Conservation (phyloP, 176 grass and related monocot genomes). For the Hyparrhenia diplandra region DNA sequence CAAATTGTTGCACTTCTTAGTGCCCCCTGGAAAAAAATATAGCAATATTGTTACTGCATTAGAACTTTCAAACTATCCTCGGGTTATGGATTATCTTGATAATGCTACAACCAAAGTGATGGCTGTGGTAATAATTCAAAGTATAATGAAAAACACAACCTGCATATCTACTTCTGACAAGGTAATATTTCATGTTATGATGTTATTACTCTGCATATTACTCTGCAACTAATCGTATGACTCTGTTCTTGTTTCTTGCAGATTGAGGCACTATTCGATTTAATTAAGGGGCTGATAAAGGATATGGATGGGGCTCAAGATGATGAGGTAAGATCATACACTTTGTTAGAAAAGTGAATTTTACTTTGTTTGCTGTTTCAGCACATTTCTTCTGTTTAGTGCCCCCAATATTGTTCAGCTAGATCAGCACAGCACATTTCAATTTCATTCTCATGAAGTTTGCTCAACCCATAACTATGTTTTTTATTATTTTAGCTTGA, state of each 20-base stretch:
- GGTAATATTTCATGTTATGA: conserved; percentile 47
- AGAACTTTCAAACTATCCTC: conserved; percentile 97
- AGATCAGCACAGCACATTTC: background rate
- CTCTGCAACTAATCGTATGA: background rate
- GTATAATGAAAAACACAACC: conserved; percentile 98
- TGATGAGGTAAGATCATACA: conserved; percentile 62
- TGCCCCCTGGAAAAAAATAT: conserved; percentile 95
- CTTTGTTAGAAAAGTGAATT: conserved; percentile 10
- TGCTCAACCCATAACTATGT: background rate
- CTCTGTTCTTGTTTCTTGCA: conserved; percentile 35
- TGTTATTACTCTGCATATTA: conserved; percentile 9
- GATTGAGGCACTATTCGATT: conserved; percentile 87
- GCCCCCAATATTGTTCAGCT: background rate
- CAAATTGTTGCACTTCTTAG: conserved; percentile 99
- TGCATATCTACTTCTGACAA: conserved; percentile 92
- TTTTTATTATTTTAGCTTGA: conserved; percentile 63
- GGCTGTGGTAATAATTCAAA: conserved; percentile 96
- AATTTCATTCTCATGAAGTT: background rate
- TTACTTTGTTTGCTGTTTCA: background rate
- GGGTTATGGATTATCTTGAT: conserved; percentile 98
- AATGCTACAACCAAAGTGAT: conserved; percentile 97
- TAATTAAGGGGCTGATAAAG: conserved; percentile 95
- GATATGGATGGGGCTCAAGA: conserved; percentile 82
- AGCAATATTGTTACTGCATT: conserved; percentile 94
- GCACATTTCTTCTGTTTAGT: conserved; percentile 7